A percentile compares a stretch with the other conserved stretches of the same genome.
Conservation (phyloP, 2,329 filamentous ascomycete genomes). For the Colletotrichum cuscutae region DNA sequence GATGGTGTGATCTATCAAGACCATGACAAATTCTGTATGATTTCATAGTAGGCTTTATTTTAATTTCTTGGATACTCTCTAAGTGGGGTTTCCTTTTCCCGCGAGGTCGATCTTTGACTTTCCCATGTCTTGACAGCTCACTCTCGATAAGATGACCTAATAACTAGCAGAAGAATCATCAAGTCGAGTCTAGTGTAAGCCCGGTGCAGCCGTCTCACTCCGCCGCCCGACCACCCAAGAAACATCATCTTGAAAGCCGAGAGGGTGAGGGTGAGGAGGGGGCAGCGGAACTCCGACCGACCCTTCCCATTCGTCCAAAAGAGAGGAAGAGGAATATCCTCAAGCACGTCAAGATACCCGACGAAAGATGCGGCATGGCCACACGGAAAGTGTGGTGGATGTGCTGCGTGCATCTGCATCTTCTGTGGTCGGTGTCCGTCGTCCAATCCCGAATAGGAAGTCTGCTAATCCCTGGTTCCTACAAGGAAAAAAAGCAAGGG, state of each 20-base stretch:
- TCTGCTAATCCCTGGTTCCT: neutral
- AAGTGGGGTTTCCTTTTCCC: neutral
- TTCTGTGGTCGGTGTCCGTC: neutral
- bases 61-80: neutral
- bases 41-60: neutral
- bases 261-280: neutral
- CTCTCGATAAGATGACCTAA: too few relatives aligned
- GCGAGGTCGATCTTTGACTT: neutral
- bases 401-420: neutral
- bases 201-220: neutral
- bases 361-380: neutral
- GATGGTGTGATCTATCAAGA: neutral
- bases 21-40: neutral
- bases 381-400: neutral
- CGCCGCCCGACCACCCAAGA: too few relatives aligned
- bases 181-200: neutral
- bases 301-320: neutral
- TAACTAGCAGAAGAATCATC: neutral
- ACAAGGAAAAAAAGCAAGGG: neutral
- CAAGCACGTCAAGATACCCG: neutral
- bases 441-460: conserved; percentile 1
- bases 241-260: too few relatives aligned
- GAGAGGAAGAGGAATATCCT: neutral
- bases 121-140: too few relatives aligned
- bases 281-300: neutral